Conservation (phyloP, 176 grass and related monocot species). For the Chloris gayana region DNA sequence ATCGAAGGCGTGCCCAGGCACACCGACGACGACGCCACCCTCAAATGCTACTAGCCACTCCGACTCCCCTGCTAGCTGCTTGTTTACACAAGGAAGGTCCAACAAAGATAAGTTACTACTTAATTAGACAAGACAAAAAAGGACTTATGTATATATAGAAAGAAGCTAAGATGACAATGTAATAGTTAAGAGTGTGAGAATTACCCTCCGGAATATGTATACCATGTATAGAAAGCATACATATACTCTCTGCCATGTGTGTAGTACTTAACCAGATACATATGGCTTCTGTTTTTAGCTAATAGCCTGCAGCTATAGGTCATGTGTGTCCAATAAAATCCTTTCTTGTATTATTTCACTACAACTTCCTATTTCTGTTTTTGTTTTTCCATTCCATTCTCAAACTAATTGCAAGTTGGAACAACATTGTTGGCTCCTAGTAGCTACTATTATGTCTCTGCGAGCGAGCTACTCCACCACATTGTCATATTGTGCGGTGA, state of each 20-base stretch:
- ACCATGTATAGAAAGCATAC: not conserved
- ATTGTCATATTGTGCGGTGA: too few relatives aligned
- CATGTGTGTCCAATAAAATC: not conserved
- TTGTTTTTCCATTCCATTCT: too few relatives aligned
- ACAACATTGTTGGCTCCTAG: not conserved
- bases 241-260: not conserved
- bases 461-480: too few relatives aligned
- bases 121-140: slow-evolving; percentile 34
- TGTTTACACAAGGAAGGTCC: not conserved
- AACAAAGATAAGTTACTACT: too few relatives aligned
- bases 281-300: too few relatives aligned
- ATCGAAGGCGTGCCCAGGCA: slow-evolving; percentile 52
- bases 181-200: not conserved
- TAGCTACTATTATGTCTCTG: too few relatives aligned
- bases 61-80: too few relatives aligned
- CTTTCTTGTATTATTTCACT: not conserved
- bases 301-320: not conserved
- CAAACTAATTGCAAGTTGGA: not conserved
- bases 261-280: too few relatives aligned
- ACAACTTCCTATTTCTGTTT: not conserved
- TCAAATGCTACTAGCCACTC: slow-evolving; percentile 49
- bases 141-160: slow-evolving; percentile 39
- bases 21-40: slow-evolving; percentile 24
- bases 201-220: slow-evolving; percentile 4
- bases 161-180: slow-evolving; percentile 16